Conservation (phyloP, 768 basidiomycete species). For the Termitomyces sp. region DNA sequence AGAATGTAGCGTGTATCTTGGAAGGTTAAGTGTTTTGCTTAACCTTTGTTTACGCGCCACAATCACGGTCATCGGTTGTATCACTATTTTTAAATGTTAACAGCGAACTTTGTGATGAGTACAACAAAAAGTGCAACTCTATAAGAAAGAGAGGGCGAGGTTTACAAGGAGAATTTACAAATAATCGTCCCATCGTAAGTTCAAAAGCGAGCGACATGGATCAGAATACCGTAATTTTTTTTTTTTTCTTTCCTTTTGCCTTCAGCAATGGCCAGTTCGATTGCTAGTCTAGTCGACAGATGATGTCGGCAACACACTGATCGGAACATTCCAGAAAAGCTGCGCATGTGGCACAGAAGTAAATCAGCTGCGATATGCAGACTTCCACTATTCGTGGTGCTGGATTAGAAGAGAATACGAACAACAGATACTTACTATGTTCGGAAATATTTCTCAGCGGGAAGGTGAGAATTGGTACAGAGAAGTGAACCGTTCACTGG, state of each 20-base stretch:
- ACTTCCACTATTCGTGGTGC: too few species aligned
- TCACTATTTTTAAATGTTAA: not conserved
- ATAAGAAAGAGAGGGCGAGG: not conserved
- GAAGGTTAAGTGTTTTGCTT: slow-evolving; percentile 10
- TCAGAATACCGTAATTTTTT: not conserved
- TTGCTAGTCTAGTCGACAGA: too few species aligned
- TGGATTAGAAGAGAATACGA: too few species aligned
- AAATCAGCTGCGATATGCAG: too few species aligned
- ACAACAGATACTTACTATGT: too few species aligned
- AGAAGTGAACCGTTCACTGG: too few species aligned
- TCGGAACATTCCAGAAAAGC: too few species aligned
- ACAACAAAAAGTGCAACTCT: not conserved
- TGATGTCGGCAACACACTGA: too few species aligned
- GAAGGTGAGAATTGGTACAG: too few species aligned
- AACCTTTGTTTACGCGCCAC: not conserved
- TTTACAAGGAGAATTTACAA: not conserved
- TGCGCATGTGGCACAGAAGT: too few species aligned
- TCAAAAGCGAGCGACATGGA: not conserved
- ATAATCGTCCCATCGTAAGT: not conserved
- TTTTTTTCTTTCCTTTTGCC: not conserved
- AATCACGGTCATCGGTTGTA: not conserved
- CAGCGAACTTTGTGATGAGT: not conserved
- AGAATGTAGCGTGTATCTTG: slow-evolving; percentile 3
- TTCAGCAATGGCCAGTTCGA: too few species aligned
- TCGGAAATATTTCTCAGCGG: too few species aligned